These are phyloP conservation scores for Agaricus subrufescens DNA, from an alignment of 768 basidiomycete genomes.

Conservation along the genomic window DNA sequence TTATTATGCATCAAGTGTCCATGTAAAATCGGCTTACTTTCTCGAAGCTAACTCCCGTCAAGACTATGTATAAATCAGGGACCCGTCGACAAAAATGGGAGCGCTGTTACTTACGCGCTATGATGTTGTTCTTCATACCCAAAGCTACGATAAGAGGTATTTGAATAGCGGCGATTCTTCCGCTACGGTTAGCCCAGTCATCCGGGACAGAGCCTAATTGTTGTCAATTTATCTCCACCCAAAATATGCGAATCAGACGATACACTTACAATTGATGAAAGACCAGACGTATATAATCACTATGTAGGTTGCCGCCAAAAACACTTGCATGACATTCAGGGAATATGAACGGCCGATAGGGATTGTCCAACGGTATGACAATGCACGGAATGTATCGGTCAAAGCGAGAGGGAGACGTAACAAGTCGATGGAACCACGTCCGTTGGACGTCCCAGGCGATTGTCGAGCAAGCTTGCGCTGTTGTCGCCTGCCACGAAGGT, in stretches of 20 bases:
- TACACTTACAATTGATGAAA: slow-evolving; percentile 31
- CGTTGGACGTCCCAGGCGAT: slow-evolving; percentile 5
- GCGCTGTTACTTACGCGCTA: slow-evolving; percentile 23
- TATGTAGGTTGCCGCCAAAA: slow-evolving; percentile 31
- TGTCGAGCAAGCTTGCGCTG: background rate
- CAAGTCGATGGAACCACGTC: slow-evolving; percentile 7
- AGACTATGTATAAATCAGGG: slow-evolving; percentile 22
- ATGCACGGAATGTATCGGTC: slow-evolving; percentile 27
- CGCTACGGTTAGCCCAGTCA: slow-evolving; percentile 38
- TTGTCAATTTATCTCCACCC: background rate
- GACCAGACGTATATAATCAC: slow-evolving; percentile 32
- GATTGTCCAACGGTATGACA: slow-evolving; percentile 32
- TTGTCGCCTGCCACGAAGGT: slow-evolving; percentile 10
- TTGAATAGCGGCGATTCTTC: slow-evolving; percentile 41
- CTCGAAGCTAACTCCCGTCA: slow-evolving; percentile 48
- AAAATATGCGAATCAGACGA: background rate
- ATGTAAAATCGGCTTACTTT: slow-evolving; percentile 21
- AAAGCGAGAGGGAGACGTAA: slow-evolving; percentile 27
- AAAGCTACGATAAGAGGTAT: slow-evolving; percentile 53
- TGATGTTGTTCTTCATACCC: slow-evolving; percentile 56
- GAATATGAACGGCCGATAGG: slow-evolving; percentile 30
- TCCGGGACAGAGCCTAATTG: slow-evolving; percentile 23
- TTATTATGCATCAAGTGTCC: background rate
- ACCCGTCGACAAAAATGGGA: no score
- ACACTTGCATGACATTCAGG: slow-evolving; percentile 36